phyloP scores from a whole-genome alignment of 1,284 basidiomycete genomes.

The Xanthoconium separans region DNA sequence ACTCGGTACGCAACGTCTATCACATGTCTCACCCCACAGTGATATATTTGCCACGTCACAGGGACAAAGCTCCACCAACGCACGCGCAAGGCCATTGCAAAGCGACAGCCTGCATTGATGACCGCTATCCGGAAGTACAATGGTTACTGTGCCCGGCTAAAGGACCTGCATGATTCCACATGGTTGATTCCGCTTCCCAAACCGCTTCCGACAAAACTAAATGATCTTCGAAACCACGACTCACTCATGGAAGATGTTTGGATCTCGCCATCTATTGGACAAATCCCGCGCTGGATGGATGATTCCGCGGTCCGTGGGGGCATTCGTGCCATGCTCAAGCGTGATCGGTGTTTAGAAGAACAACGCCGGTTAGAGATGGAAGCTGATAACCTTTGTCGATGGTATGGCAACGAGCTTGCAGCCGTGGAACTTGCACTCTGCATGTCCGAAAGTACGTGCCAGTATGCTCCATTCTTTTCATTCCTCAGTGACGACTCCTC shows the following conservation, averaged over 20 bases:
- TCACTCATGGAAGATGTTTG: neutral
- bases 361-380: too few species aligned
- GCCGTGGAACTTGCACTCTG: too few species aligned
- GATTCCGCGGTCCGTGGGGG: too few species aligned
- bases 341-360: too few species aligned
- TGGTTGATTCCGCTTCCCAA: constrained; percentile 35
- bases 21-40: neutral
- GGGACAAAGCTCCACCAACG: constrained; percentile 30
- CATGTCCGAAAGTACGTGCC: too few species aligned
- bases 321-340: too few species aligned
- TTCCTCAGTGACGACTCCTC: too few species aligned
- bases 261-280: neutral
- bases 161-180: constrained; percentile 17
- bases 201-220: constrained; percentile 26
- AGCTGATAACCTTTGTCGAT: too few species aligned
- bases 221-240: neutral
- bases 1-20: neutral
- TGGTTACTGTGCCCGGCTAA: constrained; percentile 30
- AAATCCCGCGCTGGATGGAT: too few species aligned
- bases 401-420: too few species aligned
- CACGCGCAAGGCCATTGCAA: constrained; percentile 26
- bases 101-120: constrained; percentile 34
- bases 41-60: neutral
- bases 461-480: too few species aligned
- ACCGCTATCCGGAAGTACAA: constrained; percentile 24